Percentiles rank a stretch among this genome's conserved stretches.
These are phyloP conservation scores for Circinella minor DNA, from an alignment of 371 early-diverging fungal genomes.

Conservation along the genomic window DNA sequence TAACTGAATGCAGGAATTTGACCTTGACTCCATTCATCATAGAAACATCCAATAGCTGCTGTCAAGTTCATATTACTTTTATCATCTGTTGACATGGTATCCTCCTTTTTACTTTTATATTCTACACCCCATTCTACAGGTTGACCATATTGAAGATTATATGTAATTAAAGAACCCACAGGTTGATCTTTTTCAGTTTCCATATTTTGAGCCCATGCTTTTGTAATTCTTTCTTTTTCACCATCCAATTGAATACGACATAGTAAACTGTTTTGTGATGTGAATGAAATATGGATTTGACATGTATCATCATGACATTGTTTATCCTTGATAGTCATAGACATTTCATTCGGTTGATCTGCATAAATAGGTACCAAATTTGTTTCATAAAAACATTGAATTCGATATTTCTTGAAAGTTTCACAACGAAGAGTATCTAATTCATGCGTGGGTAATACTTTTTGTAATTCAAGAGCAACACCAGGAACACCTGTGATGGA, in stretches of 20 bases:
- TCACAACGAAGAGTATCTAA: slow-evolving; percentile 27
- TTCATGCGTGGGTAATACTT: slow-evolving; percentile 29
- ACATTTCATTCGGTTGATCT: slow-evolving; percentile 27
- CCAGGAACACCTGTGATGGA: slow-evolving; percentile 30
- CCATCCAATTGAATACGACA: slow-evolving; percentile 35
- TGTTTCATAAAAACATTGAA: slow-evolving; percentile 36
- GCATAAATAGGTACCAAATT: slow-evolving; percentile 36
- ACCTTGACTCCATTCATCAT: slow-evolving; percentile 48
- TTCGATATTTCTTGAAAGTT: slow-evolving; percentile 23
- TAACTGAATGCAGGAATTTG: slow-evolving; percentile 42
- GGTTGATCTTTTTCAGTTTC: slow-evolving; percentile 10
- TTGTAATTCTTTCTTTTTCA: slow-evolving; percentile 11
- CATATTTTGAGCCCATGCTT: slow-evolving; percentile 29
- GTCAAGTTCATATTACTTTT: background rate
- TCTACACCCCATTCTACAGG: slow-evolving; percentile 39
- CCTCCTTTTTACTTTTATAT: slow-evolving; percentile 14
- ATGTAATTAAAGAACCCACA: slow-evolving; percentile 31
- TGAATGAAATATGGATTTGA: slow-evolving; percentile 22
- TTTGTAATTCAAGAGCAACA: slow-evolving; percentile 24
- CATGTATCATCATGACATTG: slow-evolving; percentile 25
- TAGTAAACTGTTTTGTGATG: slow-evolving; percentile 41
- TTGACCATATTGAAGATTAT: slow-evolving; percentile 42
- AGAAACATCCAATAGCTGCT: slow-evolving; percentile 33
- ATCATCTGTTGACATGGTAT: slow-evolving; percentile 17
- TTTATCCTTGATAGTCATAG: slow-evolving; percentile 15